A percentile compares a stretch with the other conserved stretches of the same genome.
Conservation (phyloP, 1,139 yeast genomes). For the Candida sojae region DNA sequence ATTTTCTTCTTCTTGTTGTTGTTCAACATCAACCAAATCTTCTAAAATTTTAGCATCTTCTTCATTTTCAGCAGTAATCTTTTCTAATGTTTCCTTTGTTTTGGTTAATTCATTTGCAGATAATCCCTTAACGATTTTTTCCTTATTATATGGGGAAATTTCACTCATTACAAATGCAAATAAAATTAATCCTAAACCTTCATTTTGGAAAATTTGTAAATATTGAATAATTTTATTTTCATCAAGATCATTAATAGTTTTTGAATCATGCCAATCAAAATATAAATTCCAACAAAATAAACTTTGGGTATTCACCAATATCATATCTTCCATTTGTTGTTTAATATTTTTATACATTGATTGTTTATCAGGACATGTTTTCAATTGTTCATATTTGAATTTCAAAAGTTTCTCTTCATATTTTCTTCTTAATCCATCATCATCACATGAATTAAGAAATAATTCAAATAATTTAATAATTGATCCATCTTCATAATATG, state of each 20-base stretch:
- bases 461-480: constrained; percentile 55
- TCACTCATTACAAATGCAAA: constrained; percentile 66
- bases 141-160: constrained; percentile 56
- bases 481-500: constrained; percentile 48
- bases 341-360: constrained; percentile 43
- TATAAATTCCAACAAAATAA: constrained; percentile 72
- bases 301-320: constrained; percentile 62
- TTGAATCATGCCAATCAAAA: constrained; percentile 75
- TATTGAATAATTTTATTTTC: constrained; percentile 48
- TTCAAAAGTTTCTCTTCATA: constrained; percentile 62
- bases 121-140: constrained; percentile 20
- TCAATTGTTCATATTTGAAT: constrained; percentile 57
- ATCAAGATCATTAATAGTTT: constrained; percentile 50
- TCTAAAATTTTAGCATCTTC: constrained; percentile 18
- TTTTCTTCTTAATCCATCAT: constrained; percentile 60
- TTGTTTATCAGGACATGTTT: constrained; percentile 40
- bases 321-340: constrained; percentile 71
- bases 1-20: constrained; percentile 19
- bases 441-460: constrained; percentile 60
- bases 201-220: constrained; percentile 56
- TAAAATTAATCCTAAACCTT: constrained; percentile 65
- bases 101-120: constrained; percentile 4
- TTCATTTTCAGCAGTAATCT: constrained; percentile 18
- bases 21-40: constrained; percentile 23
- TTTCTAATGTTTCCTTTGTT: constrained; percentile 3